Percentiles rank a stretch among this genome's conserved stretches.
Evolutionary conservation across 805 yeast genomes (phyloP).

Genomic region (Kockiozyma suomiensis): DNA sequence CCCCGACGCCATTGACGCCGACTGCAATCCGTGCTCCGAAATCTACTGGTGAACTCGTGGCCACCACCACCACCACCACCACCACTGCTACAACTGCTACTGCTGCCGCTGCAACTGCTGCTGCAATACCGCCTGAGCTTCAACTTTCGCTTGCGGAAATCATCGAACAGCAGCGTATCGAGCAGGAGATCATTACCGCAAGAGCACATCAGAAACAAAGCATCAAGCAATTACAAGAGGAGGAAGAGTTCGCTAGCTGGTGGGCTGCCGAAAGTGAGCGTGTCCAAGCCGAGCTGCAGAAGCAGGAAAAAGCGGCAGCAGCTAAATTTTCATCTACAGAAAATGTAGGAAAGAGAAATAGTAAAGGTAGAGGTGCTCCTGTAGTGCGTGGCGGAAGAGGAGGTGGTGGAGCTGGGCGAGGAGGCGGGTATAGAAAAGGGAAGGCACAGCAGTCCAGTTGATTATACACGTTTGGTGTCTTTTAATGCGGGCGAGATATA

Average conservation of each 20-base stretch:
- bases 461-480: too few species aligned
- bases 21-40: not conserved
- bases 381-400: not conserved
- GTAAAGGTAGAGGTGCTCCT: slow-evolving; percentile 1
- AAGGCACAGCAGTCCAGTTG: not conserved
- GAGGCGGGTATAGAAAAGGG: slow-evolving; percentile 7
- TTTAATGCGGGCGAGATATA: too few species aligned
- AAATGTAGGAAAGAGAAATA: not conserved
- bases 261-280: slow-evolving; percentile 74
- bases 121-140: slow-evolving; percentile 1
- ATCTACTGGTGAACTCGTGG: not conserved
- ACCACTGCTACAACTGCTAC: too few species aligned
- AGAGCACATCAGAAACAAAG: slow-evolving; percentile 47
- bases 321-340: not conserved
- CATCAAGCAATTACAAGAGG: slow-evolving; percentile 72
- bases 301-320: slow-evolving; percentile 13
- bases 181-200: slow-evolving; percentile 44
- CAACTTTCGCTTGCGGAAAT: slow-evolving; percentile 31
- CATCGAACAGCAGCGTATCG: slow-evolving; percentile 44
- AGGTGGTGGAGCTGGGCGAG: slow-evolving; percentile 6
- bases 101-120: too few species aligned
- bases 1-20: not conserved
- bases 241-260: slow-evolving; percentile 85
- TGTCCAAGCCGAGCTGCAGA: slow-evolving; percentile 30
- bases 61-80: too few species aligned